Percentiles rank a stretch among this genome's conserved stretches.
Evolutionary conservation across 768 basidiomycete species (phyloP).

Genomic region (Suillus placidus): DNA sequence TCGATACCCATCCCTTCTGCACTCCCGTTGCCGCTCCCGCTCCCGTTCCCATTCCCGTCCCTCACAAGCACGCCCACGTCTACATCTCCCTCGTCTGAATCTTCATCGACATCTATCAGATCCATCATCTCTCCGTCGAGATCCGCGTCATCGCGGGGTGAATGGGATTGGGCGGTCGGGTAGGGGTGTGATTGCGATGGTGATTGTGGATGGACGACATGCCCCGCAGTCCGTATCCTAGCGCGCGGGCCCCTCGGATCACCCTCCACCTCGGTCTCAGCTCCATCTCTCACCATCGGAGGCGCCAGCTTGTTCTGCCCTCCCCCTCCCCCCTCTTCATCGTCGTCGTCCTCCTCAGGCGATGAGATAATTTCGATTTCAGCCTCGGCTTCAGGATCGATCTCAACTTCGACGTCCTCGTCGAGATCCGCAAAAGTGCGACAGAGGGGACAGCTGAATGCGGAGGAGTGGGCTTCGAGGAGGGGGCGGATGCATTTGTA

Average conservation of each 20-base stretch:
- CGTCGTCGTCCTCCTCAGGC: slow-evolving; percentile 10
- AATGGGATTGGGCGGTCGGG: not conserved
- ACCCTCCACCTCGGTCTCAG: slow-evolving; percentile 36
- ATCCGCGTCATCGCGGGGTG: slow-evolving; percentile 7
- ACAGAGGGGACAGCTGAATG: slow-evolving; percentile 95
- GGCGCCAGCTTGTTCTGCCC: slow-evolving; percentile 5
- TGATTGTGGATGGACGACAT: slow-evolving; percentile 11
- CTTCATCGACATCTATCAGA: slow-evolving; percentile 11
- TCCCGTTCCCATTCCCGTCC: slow-evolving; percentile 13
- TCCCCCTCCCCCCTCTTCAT: slow-evolving; percentile 25
- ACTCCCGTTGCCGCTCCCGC: slow-evolving; percentile 13
- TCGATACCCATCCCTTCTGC: slow-evolving; percentile 9
- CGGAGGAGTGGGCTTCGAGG: slow-evolving; percentile 84
- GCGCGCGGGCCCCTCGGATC: slow-evolving; percentile 27
- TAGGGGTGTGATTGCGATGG: not conserved
- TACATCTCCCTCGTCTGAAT: slow-evolving; percentile 15
- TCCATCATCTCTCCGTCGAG: slow-evolving; percentile 34
- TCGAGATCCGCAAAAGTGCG: slow-evolving; percentile 94
- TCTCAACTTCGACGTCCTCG: slow-evolving; percentile 86
- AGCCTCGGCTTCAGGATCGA: slow-evolving; percentile 35
- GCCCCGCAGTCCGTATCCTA: slow-evolving; percentile 32
- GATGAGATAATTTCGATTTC: slow-evolving; percentile 13
- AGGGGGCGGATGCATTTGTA: slow-evolving; percentile 97
- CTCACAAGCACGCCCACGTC: slow-evolving; percentile 16
- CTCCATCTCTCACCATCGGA: slow-evolving; percentile 31